A percentile compares a stretch with the other conserved stretches of the same genome.
Conservation (phyloP, 78 protist species). For the Protostelium mycophagum region DNA sequence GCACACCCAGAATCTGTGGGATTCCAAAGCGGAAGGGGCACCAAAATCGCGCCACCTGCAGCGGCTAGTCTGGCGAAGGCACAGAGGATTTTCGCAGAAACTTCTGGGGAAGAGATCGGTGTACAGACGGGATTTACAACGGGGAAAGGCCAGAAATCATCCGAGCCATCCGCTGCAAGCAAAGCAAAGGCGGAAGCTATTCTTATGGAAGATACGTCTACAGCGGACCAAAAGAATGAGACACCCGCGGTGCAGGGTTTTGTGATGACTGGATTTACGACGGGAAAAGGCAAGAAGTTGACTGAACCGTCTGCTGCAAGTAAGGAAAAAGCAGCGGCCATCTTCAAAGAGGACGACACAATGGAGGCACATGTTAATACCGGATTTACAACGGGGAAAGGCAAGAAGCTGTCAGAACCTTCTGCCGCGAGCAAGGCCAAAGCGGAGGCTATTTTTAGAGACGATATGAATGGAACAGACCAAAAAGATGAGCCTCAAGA, state of each 20-base stretch:
- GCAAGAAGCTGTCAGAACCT: not conserved
- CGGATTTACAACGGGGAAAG: not conserved
- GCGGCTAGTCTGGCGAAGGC: not conserved
- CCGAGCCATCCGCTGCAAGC: not conserved
- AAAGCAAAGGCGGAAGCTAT: not conserved
- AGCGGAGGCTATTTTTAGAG: not conserved
- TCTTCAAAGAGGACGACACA: not conserved
- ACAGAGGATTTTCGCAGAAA: not conserved
- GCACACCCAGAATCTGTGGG: not conserved
- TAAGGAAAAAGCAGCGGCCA: not conserved
- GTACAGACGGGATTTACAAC: not conserved
- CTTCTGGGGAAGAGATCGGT: not conserved
- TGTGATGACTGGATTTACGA: not conserved
- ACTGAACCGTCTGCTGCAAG: not conserved
- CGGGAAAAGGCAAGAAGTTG: not conserved
- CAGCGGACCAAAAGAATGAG: too few species aligned
- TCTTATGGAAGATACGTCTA: not conserved
- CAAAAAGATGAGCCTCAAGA: not conserved
- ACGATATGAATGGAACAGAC: not conserved
- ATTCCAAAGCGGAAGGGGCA: not conserved
- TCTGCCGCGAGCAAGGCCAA: not conserved
- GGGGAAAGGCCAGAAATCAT: not conserved
- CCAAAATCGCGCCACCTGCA: not conserved
- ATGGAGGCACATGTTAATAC: not conserved
- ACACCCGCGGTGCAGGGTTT: too few species aligned